phyloP scores from a whole-genome alignment of 2,329 filamentous ascomycete species.

The Myotisia sp. region DNA sequence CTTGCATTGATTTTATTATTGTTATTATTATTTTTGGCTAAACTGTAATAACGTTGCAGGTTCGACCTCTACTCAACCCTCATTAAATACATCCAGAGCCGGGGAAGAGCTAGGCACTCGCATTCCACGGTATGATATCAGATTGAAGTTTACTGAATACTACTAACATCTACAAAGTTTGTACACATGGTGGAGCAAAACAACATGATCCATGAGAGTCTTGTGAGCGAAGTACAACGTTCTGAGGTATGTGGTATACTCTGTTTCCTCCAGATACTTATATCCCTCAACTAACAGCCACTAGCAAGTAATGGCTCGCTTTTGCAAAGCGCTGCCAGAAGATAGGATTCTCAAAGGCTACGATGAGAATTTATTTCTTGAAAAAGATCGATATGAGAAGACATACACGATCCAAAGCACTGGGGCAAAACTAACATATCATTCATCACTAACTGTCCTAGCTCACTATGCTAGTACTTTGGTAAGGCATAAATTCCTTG shows the following conservation, averaged over 20 bases:
- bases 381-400: slow-evolving; percentile 38
- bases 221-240: slow-evolving; percentile 34
- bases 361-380: slow-evolving; percentile 42
- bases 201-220: slow-evolving; percentile 52
- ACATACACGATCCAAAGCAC: slow-evolving; percentile 49
- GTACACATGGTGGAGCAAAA: slow-evolving; percentile 66
- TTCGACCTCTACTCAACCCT: slow-evolving; percentile 83
- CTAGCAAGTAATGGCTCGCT: slow-evolving; percentile 49
- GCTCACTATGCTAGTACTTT: slow-evolving; percentile 60
- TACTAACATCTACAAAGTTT: slow-evolving; percentile 34
- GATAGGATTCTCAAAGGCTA: slow-evolving; percentile 55
- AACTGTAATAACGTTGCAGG: slow-evolving; percentile 26
- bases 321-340: slow-evolving; percentile 60
- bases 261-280: not conserved
- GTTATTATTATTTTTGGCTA: slow-evolving; percentile 26
- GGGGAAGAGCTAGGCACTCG: slow-evolving; percentile 65
- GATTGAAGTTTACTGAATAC: not conserved
- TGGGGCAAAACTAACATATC: slow-evolving; percentile 65
- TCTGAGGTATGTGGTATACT: slow-evolving; percentile 29
- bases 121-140: slow-evolving; percentile 50
- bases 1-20: not conserved
- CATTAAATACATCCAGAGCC: slow-evolving; percentile 89
- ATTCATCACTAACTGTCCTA: slow-evolving; percentile 57
- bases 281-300: not conserved
- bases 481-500: slow-evolving; percentile 18